A percentile compares a stretch with the other conserved stretches of the same genome.
Evolutionary conservation across 2,329 filamentous ascomycete species (phyloP).

Genomic region (Dothideomycetidae sp.): DNA sequence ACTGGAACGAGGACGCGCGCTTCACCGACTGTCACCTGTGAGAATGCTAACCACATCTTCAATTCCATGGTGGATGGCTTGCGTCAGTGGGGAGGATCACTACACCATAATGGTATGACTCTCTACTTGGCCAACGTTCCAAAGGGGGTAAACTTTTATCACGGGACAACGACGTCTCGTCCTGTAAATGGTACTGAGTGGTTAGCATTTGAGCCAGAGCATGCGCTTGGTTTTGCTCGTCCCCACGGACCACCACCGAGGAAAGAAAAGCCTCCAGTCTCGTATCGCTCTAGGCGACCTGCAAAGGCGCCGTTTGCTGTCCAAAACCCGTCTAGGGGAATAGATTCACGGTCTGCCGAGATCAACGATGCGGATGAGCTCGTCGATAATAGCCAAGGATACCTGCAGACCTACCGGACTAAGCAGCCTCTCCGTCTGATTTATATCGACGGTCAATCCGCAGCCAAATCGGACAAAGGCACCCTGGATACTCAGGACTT

Average conservation of each 20-base stretch:
- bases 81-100: slow-evolving; percentile 58
- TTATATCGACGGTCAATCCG: slow-evolving; percentile 57
- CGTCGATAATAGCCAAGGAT: slow-evolving; percentile 29
- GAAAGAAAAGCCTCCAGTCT: neutral
- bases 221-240: slow-evolving; percentile 51
- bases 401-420: slow-evolving; percentile 52
- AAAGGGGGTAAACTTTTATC: slow-evolving; percentile 50
- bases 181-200: slow-evolving; percentile 47
- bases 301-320: neutral
- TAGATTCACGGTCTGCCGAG: neutral
- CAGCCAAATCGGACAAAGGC: slow-evolving; percentile 49
- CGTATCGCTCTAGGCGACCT: too few relatives aligned
- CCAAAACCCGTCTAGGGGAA: neutral
- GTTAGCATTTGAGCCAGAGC: slow-evolving; percentile 65
- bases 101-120: slow-evolving; percentile 64
- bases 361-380: neutral
- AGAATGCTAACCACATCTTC: slow-evolving; percentile 50
- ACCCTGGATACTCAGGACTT: slow-evolving; percentile 55
- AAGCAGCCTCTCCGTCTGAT: slow-evolving; percentile 44
- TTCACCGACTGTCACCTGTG: too few relatives aligned
- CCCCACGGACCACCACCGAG: slow-evolving; percentile 12
- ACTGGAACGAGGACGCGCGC: too few relatives aligned
- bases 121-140: slow-evolving; percentile 54
- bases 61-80: slow-evolving; percentile 58
- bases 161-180: slow-evolving; percentile 39